phyloP scores from a whole-genome alignment of 176 grass and related monocot genomes.

The Chrysopogon serrulatus region DNA sequence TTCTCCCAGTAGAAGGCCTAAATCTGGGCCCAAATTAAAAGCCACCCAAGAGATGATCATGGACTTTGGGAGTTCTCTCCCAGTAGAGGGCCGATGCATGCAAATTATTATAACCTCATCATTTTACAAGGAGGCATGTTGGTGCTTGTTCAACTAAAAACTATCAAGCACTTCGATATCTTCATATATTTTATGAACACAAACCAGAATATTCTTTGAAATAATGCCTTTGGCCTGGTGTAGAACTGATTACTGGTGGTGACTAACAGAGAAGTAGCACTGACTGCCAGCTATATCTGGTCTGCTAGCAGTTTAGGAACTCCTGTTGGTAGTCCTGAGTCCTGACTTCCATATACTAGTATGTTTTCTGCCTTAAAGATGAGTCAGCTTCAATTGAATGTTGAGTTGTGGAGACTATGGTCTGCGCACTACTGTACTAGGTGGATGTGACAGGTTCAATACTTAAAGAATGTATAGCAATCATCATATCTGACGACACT shows the following conservation, averaged over 20 bases:
- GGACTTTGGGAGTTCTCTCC: neutral
- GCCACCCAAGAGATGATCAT: neutral
- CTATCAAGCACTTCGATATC: neutral
- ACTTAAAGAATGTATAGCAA: neutral
- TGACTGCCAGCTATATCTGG: constrained; percentile 8
- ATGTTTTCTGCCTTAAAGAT: neutral
- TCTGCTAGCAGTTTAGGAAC: neutral
- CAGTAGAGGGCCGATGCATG: neutral
- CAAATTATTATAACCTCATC: neutral
- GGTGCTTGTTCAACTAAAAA: neutral
- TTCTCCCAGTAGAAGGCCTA: neutral
- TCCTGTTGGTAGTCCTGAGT: neutral
- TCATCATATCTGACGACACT: neutral
- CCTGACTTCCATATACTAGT: neutral
- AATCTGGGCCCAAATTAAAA: neutral
- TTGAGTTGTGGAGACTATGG: neutral
- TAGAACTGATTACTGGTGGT: constrained; percentile 24
- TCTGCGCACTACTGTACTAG: neutral
- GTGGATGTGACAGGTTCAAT: neutral
- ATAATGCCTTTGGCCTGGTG: neutral
- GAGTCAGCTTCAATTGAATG: constrained; percentile 5
- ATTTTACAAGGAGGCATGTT: neutral
- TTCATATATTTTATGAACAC: neutral
- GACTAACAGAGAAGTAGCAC: constrained; percentile 22
- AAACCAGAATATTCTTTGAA: constrained; percentile 27